Percentiles rank a stretch among this genome's conserved stretches.
These are phyloP conservation scores for Metarhizium robertsii DNA, from an alignment of 2,329 filamentous ascomycete genomes.

Conservation along the genomic window DNA sequence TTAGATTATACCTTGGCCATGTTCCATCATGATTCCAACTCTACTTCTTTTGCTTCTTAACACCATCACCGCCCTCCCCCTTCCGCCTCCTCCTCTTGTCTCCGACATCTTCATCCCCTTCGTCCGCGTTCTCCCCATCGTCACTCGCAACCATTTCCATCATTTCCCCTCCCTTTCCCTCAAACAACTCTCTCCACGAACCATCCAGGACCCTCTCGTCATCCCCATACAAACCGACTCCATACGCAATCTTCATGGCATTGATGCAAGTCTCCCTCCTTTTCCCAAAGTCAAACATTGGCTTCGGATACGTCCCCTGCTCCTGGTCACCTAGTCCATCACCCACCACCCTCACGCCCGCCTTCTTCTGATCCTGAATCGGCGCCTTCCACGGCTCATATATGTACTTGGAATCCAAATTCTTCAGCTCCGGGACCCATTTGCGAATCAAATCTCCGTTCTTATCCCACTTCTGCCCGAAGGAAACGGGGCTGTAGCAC, in stretches of 20 bases:
- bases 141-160: conserved; percentile 26
- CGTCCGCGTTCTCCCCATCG: conserved; percentile 23
- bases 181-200: conserved; percentile 40
- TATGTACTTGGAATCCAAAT: conserved; percentile 58
- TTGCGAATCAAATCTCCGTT: conserved; percentile 53
- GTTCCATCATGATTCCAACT: neutral
- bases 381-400: conserved; percentile 75
- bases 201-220: conserved; percentile 53
- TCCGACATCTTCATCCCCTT: conserved; percentile 9
- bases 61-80: conserved; percentile 4
- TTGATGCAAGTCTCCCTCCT: conserved; percentile 53
- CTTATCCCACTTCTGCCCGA: conserved; percentile 68
- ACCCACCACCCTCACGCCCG: conserved; percentile 51
- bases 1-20: neutral
- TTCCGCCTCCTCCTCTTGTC: conserved; percentile 15
- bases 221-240: conserved; percentile 54
- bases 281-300: conserved; percentile 67
- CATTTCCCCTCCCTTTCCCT: conserved; percentile 27
- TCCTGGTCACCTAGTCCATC: conserved; percentile 35
- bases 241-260: conserved; percentile 63
- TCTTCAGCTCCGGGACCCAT: conserved; percentile 58
- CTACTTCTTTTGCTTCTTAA: conserved; percentile 18
- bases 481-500: conserved; percentile 61
- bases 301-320: conserved; percentile 55
- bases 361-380: conserved; percentile 57